Conservation (phyloP, 495 filamentous ascomycete species). For the Penicillium malachiteum region DNA sequence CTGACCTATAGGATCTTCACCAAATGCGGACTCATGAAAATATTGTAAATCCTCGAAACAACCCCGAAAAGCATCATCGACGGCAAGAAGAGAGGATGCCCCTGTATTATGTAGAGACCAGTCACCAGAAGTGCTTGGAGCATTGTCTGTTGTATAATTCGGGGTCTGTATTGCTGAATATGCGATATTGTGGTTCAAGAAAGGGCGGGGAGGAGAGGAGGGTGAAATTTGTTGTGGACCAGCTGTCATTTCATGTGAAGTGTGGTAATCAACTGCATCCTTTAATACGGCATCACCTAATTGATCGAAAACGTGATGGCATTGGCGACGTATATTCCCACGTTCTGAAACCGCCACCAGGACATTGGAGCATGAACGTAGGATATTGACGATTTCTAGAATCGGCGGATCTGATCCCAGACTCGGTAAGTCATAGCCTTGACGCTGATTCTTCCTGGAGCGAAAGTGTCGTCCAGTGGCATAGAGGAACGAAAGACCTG, state of each 20-base stretch:
- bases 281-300: slow-evolving; percentile 25
- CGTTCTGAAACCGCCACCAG: slow-evolving; percentile 27
- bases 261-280: slow-evolving; percentile 18
- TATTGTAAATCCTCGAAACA: slow-evolving; percentile 24
- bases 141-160: neutral
- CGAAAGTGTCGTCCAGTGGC: slow-evolving; percentile 24
- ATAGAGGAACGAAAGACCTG: slow-evolving; percentile 26
- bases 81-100: slow-evolving; percentile 3
- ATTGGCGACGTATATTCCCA: slow-evolving; percentile 19
- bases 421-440: neutral
- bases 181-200: neutral
- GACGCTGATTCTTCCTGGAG: neutral
- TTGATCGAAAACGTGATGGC: slow-evolving; percentile 28
- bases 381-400: slow-evolving; percentile 26
- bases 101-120: neutral
- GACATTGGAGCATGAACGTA: slow-evolving; percentile 24
- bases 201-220: neutral
- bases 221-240: neutral
- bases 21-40: slow-evolving; percentile 10
- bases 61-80: slow-evolving; percentile 21
- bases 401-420: slow-evolving; percentile 17
- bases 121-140: neutral
- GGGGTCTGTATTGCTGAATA: neutral
- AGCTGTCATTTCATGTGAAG: slow-evolving; percentile 10
- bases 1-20: slow-evolving; percentile 21